Percentiles rank a stretch among this genome's conserved stretches.
phyloP scores from a whole-genome alignment of 2,329 filamentous ascomycete species.

The Calcarisporium arbuscula region DNA sequence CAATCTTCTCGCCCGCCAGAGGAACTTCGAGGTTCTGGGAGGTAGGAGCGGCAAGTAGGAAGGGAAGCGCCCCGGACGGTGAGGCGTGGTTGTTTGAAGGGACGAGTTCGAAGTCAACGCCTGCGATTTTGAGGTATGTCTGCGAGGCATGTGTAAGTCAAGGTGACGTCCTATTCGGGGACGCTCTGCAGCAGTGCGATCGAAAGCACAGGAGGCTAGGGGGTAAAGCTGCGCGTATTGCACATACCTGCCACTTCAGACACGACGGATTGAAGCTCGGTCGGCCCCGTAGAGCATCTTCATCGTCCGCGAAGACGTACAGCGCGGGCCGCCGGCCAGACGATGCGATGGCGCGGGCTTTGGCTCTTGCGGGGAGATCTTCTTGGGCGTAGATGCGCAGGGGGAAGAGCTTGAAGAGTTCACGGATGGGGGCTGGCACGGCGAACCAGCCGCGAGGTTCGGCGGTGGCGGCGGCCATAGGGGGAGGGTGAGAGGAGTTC shows the following conservation, averaged over 20 bases:
- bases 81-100: constrained; percentile 91
- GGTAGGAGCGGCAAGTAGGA: constrained; percentile 57
- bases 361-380: constrained; percentile 59
- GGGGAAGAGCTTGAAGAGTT: constrained; percentile 79
- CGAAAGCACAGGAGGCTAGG: too few species aligned
- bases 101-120: constrained; percentile 58
- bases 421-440: constrained; percentile 70
- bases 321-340: constrained; percentile 57
- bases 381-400: constrained; percentile 70
- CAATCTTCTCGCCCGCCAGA: constrained; percentile 48
- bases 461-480: constrained; percentile 10
- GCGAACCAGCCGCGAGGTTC: constrained; percentile 36
- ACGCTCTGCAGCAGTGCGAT: too few species aligned
- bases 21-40: constrained; percentile 46
- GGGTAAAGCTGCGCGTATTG: not conserved
- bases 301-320: constrained; percentile 67
- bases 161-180: not conserved
- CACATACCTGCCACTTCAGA: constrained; percentile 86
- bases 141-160: constrained; percentile 25
- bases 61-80: constrained; percentile 80
- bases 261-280: constrained; percentile 90
- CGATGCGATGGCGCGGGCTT: constrained; percentile 29
- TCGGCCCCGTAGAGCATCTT: constrained; percentile 52
- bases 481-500: constrained; percentile 3
- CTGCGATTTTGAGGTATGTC: constrained; percentile 76